These are phyloP conservation scores for Fomitopsis palustris DNA, from an alignment of 1,284 basidiomycete genomes.

Conservation along the genomic window DNA sequence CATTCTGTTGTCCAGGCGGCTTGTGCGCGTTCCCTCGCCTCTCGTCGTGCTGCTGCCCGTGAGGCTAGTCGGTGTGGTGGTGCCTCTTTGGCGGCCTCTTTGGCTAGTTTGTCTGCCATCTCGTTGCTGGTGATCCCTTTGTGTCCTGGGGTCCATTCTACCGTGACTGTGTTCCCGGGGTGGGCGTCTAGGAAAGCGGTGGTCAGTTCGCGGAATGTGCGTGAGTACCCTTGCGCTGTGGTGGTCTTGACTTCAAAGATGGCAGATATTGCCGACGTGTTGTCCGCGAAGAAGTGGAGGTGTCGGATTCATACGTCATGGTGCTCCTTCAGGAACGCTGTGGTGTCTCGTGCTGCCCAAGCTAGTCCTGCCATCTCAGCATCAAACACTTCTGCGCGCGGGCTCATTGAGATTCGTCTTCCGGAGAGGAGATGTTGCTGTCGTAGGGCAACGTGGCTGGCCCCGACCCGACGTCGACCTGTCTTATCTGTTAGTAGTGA, in stretches of 20 bases:
- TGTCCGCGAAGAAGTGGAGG: neutral
- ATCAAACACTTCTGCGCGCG: no score
- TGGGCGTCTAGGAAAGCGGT: neutral
- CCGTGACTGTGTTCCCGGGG: neutral
- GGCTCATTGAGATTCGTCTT: neutral
- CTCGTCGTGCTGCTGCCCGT: conserved; percentile 8
- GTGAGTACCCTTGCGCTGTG: neutral
- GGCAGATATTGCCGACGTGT: neutral
- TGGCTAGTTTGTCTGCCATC: conserved; percentile 27
- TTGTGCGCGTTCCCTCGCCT: conserved; percentile 11
- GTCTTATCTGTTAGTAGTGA: neutral
- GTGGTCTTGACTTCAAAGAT: neutral
- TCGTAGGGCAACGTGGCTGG: neutral
- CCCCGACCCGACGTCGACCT: neutral
- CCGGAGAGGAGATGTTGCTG: neutral
- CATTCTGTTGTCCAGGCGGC: neutral
- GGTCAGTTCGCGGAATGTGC: neutral
- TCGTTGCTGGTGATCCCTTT: conserved; percentile 26
- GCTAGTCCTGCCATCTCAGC: conserved; percentile 2
- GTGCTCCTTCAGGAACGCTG: neutral
- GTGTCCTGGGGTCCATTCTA: conserved; percentile 26
- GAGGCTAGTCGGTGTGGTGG: neutral
- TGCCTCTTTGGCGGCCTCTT: conserved; percentile 16
- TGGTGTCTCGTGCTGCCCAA: neutral
- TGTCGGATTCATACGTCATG: neutral